Percentiles rank a stretch among this genome's conserved stretches.
These are phyloP conservation scores for Climacium dendroides DNA, from an alignment of 225 moss, liverwort and hornwort genomes.

Conservation along the genomic window DNA sequence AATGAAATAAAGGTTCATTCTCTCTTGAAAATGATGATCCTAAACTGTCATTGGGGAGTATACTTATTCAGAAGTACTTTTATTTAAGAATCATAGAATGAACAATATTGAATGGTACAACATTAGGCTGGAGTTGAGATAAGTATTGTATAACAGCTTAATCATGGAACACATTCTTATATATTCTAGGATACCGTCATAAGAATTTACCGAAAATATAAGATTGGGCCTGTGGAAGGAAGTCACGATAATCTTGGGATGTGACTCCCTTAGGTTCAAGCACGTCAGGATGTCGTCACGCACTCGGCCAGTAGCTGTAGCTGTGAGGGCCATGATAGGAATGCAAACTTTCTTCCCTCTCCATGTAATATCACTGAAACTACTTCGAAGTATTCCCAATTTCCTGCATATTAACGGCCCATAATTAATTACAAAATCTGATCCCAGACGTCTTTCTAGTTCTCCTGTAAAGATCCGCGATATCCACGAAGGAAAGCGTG, in stretches of 20 bases:
- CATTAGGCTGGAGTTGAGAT: not conserved
- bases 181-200: not conserved
- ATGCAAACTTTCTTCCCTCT: constrained; percentile 16
- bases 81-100: not conserved
- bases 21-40: not conserved
- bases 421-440: not conserved
- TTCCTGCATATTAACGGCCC: constrained; percentile 9
- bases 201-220: constrained; percentile 12
- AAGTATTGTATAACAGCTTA: not conserved
- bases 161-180: not conserved
- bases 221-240: constrained; percentile 55
- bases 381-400: constrained; percentile 25
- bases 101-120: not conserved
- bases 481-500: not conserved
- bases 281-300: constrained; percentile 36
- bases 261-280: constrained; percentile 13
- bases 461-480: not conserved
- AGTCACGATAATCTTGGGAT: constrained; percentile 42
- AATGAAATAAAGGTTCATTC: not conserved
- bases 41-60: not conserved
- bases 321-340: constrained; percentile 59
- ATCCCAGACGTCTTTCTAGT: not conserved
- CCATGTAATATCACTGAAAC: constrained; percentile 8
- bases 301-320: constrained; percentile 39
- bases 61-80: not conserved